A percentile compares a stretch with the other conserved stretches of the same genome.
Conservation (phyloP, 139 green algal genomes). For the Desmodesmus armatus region DNA sequence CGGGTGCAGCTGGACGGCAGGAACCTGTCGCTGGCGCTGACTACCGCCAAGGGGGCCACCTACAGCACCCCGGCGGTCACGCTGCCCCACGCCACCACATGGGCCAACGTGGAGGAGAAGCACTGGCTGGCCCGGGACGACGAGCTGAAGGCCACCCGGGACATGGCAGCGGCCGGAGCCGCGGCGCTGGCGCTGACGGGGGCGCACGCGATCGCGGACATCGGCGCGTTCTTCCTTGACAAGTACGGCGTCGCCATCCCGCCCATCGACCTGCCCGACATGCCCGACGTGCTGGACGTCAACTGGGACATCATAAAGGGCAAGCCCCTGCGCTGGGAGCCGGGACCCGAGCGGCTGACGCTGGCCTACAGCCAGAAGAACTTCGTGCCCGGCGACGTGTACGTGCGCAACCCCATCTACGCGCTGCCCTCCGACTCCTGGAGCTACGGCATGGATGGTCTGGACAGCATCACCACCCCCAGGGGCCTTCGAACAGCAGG, state of each 20-base stretch:
- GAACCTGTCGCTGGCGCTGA: not conserved
- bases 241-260: not conserved
- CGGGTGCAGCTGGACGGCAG: not conserved
- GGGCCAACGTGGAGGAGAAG: not conserved
- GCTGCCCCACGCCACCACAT: not conserved
- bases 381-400: too few species aligned
- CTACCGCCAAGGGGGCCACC: not conserved
- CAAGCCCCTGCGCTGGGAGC: not conserved
- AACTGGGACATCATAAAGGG: not conserved
- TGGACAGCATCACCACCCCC: too few species aligned
- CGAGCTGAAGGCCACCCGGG: not conserved
- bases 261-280: not conserved
- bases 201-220: not conserved
- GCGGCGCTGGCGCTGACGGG: not conserved
- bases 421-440: too few species aligned
- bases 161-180: not conserved
- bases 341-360: too few species aligned
- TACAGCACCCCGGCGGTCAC: not conserved
- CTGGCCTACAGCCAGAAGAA: too few species aligned
- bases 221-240: not conserved
- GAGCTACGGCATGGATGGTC: too few species aligned
- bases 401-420: too few species aligned
- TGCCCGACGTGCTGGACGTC: not conserved
- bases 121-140: not conserved
- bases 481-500: too few species aligned